phyloP scores from a whole-genome alignment of 805 yeast genomes.

The Metschnikowia hibisci region DNA sequence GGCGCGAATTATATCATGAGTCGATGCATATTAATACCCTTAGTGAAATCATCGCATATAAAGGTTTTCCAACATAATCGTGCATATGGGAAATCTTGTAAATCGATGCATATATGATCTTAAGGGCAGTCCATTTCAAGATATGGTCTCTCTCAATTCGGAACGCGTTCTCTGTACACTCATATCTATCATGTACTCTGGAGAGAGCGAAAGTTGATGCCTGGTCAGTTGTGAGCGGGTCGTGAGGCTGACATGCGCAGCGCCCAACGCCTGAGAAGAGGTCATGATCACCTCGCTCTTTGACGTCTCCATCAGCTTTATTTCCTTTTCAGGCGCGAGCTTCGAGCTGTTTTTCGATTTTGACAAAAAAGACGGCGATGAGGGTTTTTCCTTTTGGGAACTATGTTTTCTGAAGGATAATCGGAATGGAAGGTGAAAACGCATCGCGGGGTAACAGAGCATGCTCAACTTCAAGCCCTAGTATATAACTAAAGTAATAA shows the following conservation, averaged over 20 bases:
- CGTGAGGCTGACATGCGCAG: constrained; percentile 2
- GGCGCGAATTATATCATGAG: neutral
- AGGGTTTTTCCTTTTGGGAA: neutral
- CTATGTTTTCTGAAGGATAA: constrained; percentile 1
- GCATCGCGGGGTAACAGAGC: constrained; percentile 2
- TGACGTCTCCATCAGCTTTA: neutral
- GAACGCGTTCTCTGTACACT: constrained; percentile 2
- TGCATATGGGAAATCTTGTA: too few relatives aligned
- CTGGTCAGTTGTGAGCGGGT: neutral
- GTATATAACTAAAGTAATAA: neutral
- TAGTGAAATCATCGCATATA: too few relatives aligned
- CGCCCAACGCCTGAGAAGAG: constrained; percentile 11
- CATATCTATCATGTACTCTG: constrained; percentile 9
- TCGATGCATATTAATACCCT: neutral
- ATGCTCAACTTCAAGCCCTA: neutral
- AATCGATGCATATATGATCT: too few relatives aligned
- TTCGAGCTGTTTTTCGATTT: neutral
- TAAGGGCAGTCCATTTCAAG: too few relatives aligned
- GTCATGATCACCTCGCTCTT: constrained; percentile 1
- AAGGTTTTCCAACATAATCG: too few relatives aligned
- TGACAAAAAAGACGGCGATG: neutral
- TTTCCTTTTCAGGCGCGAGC: neutral
- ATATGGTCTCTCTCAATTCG: neutral
- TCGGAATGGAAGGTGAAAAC: neutral
- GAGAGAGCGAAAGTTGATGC: constrained; percentile 5